These are phyloP conservation scores for Luffa aegyptiaca DNA, from an alignment of 306 rosid species.

Conservation along the genomic window DNA sequence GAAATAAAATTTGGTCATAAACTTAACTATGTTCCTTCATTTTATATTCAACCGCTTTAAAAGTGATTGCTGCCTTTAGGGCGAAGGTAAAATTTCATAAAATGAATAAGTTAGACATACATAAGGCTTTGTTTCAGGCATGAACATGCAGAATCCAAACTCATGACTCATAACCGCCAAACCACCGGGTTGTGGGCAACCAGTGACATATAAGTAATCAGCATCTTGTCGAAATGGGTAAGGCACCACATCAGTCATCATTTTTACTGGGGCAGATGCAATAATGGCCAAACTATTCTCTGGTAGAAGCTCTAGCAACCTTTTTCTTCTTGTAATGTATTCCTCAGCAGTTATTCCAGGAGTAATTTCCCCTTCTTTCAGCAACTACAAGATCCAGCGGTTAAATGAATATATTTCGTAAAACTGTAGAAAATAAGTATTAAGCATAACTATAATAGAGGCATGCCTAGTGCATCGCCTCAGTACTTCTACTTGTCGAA, in stretches of 20 bases:
- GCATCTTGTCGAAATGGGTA: conserved; percentile 86
- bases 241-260: conserved; percentile 98
- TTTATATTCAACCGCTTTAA: background rate
- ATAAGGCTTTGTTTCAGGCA: conserved; percentile 68
- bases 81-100: background rate
- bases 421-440: background rate
- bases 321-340: conserved; percentile 61
- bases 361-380: conserved; percentile 79
- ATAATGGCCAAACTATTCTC: conserved; percentile 75
- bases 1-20: background rate
- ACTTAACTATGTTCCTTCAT: background rate
- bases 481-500: background rate
- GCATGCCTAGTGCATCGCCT: conserved; percentile 1
- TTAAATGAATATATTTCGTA: background rate
- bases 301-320: conserved; percentile 74
- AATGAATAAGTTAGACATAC: conserved; percentile 35
- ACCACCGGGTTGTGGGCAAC: conserved; percentile 96
- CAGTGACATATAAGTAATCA: conserved; percentile 75
- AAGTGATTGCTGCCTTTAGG: background rate
- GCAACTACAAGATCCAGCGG: conserved; percentile 27
- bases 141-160: conserved; percentile 86
- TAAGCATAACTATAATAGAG: background rate
- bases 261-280: conserved; percentile 86
- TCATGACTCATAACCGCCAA: conserved; percentile 77
- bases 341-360: conserved; percentile 71